Evolutionary conservation across 257 asterid genomes (phyloP), one percentile per base, ranked within the genome.

Genomic region (Oldenlandia corymbosa): DNA sequence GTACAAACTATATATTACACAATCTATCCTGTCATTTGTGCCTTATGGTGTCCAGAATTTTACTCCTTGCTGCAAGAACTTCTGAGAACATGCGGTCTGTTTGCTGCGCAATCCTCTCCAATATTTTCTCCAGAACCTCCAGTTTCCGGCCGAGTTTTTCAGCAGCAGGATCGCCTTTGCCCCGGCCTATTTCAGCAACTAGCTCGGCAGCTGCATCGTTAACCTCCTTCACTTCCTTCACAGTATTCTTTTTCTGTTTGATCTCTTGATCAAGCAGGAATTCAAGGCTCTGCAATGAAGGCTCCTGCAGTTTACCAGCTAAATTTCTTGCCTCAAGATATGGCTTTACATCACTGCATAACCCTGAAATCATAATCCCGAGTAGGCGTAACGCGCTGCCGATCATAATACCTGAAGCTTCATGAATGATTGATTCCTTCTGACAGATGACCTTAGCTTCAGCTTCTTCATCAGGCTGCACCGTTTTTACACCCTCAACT

Each of bases 221-320:
- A 8, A 88, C 82, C 65, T 74, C 83, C 30, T 54, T 67, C 62
- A 86, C 84, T 76, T 84, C 96, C 50, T 48, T 75, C 34, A 75
- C 34, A 2, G 64, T 61, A 14, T 78, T 75, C 53, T 66, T 28
- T 30, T 43, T 70, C 55, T 70, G 73, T 26, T 21, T 27, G 17
- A 78, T 57, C 70, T 69, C 79, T 34, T 30, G 51, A 49, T 69
- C 54, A 24, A 77, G 60, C 39, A 72, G 61, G 7, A 70, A 69
- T 55, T 83, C 89, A 68, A 84, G 60, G 23, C 68, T 73, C 16
- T 69, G 67, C 42, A 77, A 24, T 48, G 71, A 53, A 2, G 84
- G 52, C 49, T 77, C 85, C 39, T 73, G 73, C n/a, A 73, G 75
- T 27, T 65, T 43, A 10, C 69, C 73, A 2, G 53, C 54, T 14